Percentiles rank a stretch among this genome's conserved stretches.
These are phyloP conservation scores for Ophiostoma novo-ulmi DNA, from an alignment of 2,329 filamentous ascomycete genomes.

Conservation along the genomic window DNA sequence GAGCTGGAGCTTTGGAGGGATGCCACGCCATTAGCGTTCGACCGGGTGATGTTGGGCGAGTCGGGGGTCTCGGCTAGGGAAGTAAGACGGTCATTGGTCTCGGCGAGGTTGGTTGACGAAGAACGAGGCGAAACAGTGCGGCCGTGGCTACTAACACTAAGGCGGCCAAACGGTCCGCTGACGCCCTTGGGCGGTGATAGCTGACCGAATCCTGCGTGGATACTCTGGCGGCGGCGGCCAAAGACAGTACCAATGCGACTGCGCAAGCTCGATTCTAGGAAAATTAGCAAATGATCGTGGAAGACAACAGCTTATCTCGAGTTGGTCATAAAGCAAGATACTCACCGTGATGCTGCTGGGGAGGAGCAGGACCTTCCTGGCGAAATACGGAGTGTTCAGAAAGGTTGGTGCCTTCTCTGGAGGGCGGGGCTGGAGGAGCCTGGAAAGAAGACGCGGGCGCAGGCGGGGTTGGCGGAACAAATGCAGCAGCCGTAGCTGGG, in stretches of 20 bases:
- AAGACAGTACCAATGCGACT: slow-evolving; percentile 67
- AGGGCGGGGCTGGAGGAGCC: slow-evolving; percentile 3
- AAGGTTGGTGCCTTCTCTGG: neutral
- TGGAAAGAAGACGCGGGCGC: neutral
- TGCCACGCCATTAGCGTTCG: slow-evolving; percentile 31
- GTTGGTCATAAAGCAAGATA: neutral
- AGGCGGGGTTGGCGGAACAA: neutral
- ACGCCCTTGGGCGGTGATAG: slow-evolving; percentile 51
- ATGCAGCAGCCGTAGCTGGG: neutral
- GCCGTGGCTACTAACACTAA: slow-evolving; percentile 59
- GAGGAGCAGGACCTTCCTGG: slow-evolving; percentile 10
- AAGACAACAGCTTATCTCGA: neutral
- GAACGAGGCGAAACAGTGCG: slow-evolving; percentile 51
- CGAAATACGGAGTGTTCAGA: slow-evolving; percentile 11
- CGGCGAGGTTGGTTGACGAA: slow-evolving; percentile 56
- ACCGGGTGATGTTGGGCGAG: slow-evolving; percentile 31
- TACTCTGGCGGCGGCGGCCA: slow-evolving; percentile 59
- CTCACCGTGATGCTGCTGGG: slow-evolving; percentile 30
- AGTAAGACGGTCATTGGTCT: slow-evolving; percentile 49
- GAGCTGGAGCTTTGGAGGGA: neutral
- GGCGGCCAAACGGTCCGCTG: slow-evolving; percentile 52
- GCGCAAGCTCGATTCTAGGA: slow-evolving; percentile 42
- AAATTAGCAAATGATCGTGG: neutral
- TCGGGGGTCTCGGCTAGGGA: slow-evolving; percentile 55
- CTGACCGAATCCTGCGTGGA: slow-evolving; percentile 57